Evolutionary conservation across 176 grass and related monocot species (phyloP).

Genomic region (Rhynchospora breviuscula): DNA sequence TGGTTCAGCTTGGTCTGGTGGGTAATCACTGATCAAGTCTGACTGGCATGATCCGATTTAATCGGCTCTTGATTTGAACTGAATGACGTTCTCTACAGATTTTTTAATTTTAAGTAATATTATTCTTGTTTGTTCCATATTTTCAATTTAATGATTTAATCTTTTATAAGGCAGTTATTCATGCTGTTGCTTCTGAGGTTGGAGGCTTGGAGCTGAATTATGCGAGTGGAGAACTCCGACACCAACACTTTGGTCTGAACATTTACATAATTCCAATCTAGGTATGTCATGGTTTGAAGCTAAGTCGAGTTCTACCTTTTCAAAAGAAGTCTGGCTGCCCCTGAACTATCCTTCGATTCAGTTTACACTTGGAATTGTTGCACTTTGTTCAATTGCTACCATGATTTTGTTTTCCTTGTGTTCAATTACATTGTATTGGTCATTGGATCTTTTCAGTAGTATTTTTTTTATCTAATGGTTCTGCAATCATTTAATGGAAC

Average conservation of each 20-base stretch:
- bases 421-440: not conserved
- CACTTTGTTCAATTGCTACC: not conserved
- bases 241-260: slow-evolving; percentile 85
- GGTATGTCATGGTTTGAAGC: slow-evolving; percentile 30
- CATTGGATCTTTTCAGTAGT: not conserved
- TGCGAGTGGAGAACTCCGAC: slow-evolving; percentile 89
- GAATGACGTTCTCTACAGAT: not conserved
- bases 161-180: slow-evolving; percentile 52
- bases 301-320: slow-evolving; percentile 1
- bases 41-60: not conserved
- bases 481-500: not conserved
- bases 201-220: slow-evolving; percentile 40
- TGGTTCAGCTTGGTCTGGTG: not conserved
- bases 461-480: not conserved
- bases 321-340: not conserved
- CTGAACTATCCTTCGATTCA: no score
- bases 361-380: no score
- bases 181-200: slow-evolving; percentile 46
- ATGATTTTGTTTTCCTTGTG: no score
- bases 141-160: slow-evolving; percentile 16
- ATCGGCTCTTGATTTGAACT: not conserved
- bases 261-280: slow-evolving; percentile 74
- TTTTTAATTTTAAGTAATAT: not conserved
- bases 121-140: slow-evolving; percentile 17
- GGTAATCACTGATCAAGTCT: not conserved